phyloP scores from a whole-genome alignment of 2,329 filamentous ascomycete genomes.

The Hirsutella thompsonii region DNA sequence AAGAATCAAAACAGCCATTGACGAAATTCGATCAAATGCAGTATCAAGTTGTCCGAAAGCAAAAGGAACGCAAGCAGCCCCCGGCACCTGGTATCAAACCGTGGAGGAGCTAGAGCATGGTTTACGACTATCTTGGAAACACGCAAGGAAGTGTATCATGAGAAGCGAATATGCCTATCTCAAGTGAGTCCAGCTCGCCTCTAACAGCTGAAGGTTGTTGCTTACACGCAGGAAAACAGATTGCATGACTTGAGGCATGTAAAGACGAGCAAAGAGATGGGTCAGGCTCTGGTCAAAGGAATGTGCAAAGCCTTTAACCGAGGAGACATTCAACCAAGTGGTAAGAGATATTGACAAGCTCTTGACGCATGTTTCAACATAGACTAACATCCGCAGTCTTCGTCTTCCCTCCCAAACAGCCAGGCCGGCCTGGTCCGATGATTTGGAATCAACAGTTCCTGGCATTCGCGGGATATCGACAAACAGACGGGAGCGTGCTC shows the following conservation, averaged over 20 bases:
- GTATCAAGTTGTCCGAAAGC: background rate
- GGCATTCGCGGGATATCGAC: constrained; percentile 1
- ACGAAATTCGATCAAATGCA: background rate
- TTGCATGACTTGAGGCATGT: constrained; percentile 1
- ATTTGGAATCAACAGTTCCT: constrained; percentile 3
- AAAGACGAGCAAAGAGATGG: constrained; percentile 2
- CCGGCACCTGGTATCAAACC: background rate
- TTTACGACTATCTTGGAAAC: constrained; percentile 2
- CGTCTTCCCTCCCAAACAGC: constrained; percentile 1
- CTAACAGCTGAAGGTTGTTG: background rate
- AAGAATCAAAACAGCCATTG: background rate
- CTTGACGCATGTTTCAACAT: no score
- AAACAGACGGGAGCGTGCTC: constrained; percentile 1
- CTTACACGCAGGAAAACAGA: background rate
- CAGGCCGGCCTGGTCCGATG: background rate
- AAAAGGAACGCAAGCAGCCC: background rate
- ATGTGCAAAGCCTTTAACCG: constrained; percentile 2
- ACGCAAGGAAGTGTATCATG: constrained; percentile 3
- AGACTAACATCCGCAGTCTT: background rate
- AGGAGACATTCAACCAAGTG: constrained; percentile 2
- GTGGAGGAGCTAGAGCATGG: constrained; percentile 1
- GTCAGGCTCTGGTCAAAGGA: constrained; percentile 1
- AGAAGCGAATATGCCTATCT: constrained; percentile 2
- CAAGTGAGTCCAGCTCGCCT: background rate
- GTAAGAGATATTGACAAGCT: background rate